These are phyloP conservation scores for Lactarius tabidus DNA, from an alignment of 768 basidiomycete species.

Conservation along the genomic window DNA sequence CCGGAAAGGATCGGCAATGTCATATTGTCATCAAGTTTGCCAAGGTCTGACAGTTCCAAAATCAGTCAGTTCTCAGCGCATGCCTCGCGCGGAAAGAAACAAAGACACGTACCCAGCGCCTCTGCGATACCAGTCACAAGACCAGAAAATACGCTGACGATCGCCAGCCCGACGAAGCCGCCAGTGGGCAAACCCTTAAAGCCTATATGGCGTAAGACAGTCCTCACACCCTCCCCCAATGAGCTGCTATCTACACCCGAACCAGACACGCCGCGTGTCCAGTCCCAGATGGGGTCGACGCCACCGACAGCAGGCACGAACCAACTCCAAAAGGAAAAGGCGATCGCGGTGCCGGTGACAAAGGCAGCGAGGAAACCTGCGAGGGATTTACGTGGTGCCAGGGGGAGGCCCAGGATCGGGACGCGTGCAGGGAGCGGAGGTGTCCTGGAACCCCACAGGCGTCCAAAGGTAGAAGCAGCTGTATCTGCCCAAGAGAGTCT, in stretches of 20 bases:
- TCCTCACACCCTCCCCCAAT: constrained; percentile 29
- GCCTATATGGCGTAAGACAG: constrained; percentile 27
- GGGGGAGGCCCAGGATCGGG: constrained; percentile 50
- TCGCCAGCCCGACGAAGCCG: constrained; percentile 50
- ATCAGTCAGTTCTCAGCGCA: neutral
- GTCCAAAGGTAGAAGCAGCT: constrained; percentile 86
- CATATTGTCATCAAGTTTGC: constrained; percentile 82
- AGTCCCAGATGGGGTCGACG: constrained; percentile 49
- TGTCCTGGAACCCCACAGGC: constrained; percentile 73
- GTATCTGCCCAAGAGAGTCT: constrained; percentile 97
- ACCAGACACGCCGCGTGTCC: constrained; percentile 46
- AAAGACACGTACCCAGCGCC: constrained; percentile 71
- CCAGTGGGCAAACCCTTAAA: constrained; percentile 28
- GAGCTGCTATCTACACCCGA: constrained; percentile 25
- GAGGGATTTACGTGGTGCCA: constrained; percentile 78
- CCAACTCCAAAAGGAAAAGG: constrained; percentile 67
- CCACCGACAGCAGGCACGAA: constrained; percentile 46
- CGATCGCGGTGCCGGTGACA: constrained; percentile 64
- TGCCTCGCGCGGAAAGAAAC: neutral
- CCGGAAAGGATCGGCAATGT: constrained; percentile 88
- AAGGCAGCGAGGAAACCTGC: constrained; percentile 81
- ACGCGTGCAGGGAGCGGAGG: constrained; percentile 52
- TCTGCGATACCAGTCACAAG: constrained; percentile 83
- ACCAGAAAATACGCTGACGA: constrained; percentile 62
- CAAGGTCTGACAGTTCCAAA: constrained; percentile 54